Percentiles rank a stretch among this genome's conserved stretches.
These are phyloP conservation scores for Neopestalotiopsis rosae DNA, from an alignment of 2,329 filamentous ascomycete species.

Conservation along the genomic window DNA sequence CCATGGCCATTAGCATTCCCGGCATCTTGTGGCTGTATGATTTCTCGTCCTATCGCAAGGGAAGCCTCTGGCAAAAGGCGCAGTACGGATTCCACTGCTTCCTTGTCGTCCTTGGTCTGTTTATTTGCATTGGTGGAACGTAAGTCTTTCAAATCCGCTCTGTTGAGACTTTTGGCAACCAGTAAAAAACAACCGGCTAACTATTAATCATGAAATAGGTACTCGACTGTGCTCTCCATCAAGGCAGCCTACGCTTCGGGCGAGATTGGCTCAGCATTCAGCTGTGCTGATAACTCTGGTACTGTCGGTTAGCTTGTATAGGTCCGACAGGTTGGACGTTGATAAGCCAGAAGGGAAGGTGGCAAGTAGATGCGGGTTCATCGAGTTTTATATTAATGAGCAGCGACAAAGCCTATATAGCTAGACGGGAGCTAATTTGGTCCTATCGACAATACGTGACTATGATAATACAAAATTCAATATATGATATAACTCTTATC, in stretches of 20 bases:
- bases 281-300: conserved; percentile 28
- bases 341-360: not conserved
- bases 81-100: conserved; percentile 26
- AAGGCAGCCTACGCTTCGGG: conserved; percentile 25
- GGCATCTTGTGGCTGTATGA: conserved; percentile 22
- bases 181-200: not conserved
- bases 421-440: not conserved
- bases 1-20: conserved; percentile 22
- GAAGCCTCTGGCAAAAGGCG: conserved; percentile 20
- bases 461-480: not conserved
- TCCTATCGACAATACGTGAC: not conserved
- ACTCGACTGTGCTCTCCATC: conserved; percentile 26
- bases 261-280: conserved; percentile 27
- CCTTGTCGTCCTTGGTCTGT: conserved; percentile 24
- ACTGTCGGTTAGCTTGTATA: conserved; percentile 4
- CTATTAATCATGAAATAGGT: conserved; percentile 17
- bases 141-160: conserved; percentile 13
- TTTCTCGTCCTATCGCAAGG: conserved; percentile 18
- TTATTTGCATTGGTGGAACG: conserved; percentile 26
- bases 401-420: not conserved
- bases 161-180: not conserved
- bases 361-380: not conserved
- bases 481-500: too few relatives aligned
- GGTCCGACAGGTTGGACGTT: not conserved
- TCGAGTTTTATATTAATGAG: not conserved